A percentile compares a stretch with the other conserved stretches of the same genome.
These are phyloP conservation scores for Solanum hybrid DNA, from an alignment of 305 asterid genomes.

Conservation along the genomic window DNA sequence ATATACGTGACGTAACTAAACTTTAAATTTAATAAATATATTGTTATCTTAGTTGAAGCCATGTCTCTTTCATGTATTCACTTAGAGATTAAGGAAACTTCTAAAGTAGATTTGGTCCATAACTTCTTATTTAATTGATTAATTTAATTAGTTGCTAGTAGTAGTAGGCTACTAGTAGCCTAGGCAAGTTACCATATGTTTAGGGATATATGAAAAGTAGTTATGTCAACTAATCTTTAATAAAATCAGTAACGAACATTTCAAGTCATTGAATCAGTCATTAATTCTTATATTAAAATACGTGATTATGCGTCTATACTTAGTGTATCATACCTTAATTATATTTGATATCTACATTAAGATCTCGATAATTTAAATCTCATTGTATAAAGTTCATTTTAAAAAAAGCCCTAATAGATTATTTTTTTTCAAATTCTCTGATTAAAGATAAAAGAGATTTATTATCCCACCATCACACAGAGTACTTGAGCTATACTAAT, in stretches of 20 bases:
- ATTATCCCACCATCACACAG: neutral
- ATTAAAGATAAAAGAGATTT: neutral
- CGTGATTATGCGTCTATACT: neutral
- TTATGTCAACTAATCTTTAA: neutral
- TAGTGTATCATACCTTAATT: neutral
- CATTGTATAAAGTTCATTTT: neutral
- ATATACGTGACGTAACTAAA: neutral
- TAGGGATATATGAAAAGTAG: neutral
- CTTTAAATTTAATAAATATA: neutral
- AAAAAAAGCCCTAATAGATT: neutral
- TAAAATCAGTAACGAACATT: neutral
- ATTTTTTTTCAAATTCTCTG: neutral
- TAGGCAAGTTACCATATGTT: neutral
- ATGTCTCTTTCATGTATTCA: neutral
- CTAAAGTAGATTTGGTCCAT: neutral
- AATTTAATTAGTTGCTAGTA: neutral
- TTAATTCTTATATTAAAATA: neutral
- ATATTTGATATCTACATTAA: neutral
- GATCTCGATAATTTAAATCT: neutral
- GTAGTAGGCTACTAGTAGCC: neutral
- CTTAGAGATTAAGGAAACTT: neutral
- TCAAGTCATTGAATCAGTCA: neutral
- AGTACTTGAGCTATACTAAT: neutral
- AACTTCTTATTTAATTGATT: neutral
- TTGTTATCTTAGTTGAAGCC: neutral